Percentiles rank a stretch among this genome's conserved stretches.
These are phyloP conservation scores for Nicotiana otophora DNA, from an alignment of 257 asterid genomes.

Conservation along the genomic window DNA sequence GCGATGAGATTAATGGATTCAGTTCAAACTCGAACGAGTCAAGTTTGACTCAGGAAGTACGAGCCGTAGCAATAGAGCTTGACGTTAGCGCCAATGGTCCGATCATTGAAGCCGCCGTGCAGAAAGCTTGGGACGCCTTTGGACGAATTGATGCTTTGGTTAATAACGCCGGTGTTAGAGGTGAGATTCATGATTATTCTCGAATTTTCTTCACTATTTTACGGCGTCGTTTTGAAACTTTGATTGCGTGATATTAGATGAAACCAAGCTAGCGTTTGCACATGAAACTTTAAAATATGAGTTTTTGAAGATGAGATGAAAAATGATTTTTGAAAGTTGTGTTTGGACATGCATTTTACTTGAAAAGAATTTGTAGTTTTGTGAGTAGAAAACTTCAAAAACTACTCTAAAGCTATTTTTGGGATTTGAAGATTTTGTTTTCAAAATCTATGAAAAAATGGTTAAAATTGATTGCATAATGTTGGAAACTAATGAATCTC, in stretches of 20 bases:
- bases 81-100: slow-evolving; percentile 36
- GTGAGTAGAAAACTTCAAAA: too few species aligned
- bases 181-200: slow-evolving; percentile 10
- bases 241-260: background rate
- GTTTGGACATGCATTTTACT: too few species aligned
- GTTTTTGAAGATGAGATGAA: too few species aligned
- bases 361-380: too few species aligned
- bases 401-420: too few species aligned
- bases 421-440: too few species aligned
- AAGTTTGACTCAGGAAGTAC: background rate
- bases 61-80: slow-evolving; percentile 61
- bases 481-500: background rate
- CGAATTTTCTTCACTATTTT: background rate
- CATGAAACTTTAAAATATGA: too few species aligned
- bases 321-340: too few species aligned
- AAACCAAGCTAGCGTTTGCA: too few species aligned
- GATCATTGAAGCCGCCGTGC: slow-evolving; percentile 35
- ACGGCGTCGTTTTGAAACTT: background rate
- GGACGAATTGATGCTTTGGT: slow-evolving; percentile 56
- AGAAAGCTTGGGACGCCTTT: slow-evolving; percentile 57
- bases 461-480: background rate
- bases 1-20: slow-evolving; percentile 47
- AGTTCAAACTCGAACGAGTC: background rate
- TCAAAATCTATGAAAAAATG: too few species aligned
- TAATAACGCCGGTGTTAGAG: slow-evolving; percentile 70